Base-by-base conservation (phyloP, 2,329 filamentous ascomycete species). In the Dothideomycetes sp. region DNA sequence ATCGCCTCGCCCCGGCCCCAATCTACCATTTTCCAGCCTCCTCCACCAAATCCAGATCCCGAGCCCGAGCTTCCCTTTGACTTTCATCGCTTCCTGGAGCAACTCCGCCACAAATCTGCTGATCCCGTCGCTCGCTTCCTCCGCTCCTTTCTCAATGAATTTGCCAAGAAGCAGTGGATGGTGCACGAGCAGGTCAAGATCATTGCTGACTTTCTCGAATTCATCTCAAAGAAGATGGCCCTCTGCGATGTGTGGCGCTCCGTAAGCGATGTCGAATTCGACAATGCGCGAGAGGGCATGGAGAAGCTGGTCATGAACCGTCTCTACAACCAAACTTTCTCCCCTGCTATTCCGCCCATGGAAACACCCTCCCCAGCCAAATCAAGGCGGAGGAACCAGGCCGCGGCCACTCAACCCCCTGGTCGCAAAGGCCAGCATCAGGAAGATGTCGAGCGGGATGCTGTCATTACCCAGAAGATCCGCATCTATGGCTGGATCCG, bases 161-260 rank as follows among this genome's bases (percentile, higher is more conserved):
- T 98, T 62, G 85, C 79, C 27, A 98, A 96, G 66, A 85, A 88
- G 50, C 91, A 96, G 61, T 98, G 91, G 91, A 94, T 94, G 84
- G 91, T 95, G 5, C 91, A 98, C 58, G 91, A 98, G 63, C 91
- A 98, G 60, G 91, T 96, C 57, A 98, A 98, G 64, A 96, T 98
- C 46, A 94, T 98, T 45, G 79, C 85, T 49, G 93, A 98, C 58
- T 98, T 98, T 51, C 68, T 98, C 35, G 79, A 87, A 33, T 98
- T 98, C 54, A 98, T 98, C 47, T 84, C 84, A 39, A 94, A 94
- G 64, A 96, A 96, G 66, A 98, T 98, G 93, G 86, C 82, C 11
- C 75, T 86, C 48, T 98, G 91, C 55, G 91, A 98, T 46, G 86
- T 98, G 3, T 98, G 91, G 91, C 78, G 84, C 42, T 85, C 91